Conservation (phyloP, 2,329 filamentous ascomycete species). For the Xylaria hypoxylon region DNA sequence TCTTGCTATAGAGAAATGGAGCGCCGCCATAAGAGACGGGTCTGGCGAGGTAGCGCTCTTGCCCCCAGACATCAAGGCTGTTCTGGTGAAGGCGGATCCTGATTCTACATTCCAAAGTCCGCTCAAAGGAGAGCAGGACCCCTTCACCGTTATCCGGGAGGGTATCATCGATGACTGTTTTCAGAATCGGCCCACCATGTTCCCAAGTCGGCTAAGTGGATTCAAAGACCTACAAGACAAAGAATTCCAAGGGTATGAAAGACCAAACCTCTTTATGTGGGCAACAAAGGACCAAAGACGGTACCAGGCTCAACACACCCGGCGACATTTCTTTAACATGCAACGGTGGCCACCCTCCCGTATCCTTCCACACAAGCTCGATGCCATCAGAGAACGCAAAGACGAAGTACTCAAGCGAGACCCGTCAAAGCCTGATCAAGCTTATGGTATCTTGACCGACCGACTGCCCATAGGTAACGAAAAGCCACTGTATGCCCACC, state of each 20-base stretch:
- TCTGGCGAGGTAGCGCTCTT: slow-evolving; percentile 42
- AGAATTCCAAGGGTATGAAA: slow-evolving; percentile 39
- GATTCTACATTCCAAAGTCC: slow-evolving; percentile 35
- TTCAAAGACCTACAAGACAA: slow-evolving; percentile 43
- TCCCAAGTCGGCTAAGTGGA: slow-evolving; percentile 51
- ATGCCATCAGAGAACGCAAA: slow-evolving; percentile 47
- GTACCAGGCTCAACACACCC: slow-evolving; percentile 48
- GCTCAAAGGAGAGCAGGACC: slow-evolving; percentile 31
- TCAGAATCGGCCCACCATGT: slow-evolving; percentile 57
- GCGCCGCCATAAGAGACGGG: slow-evolving; percentile 38
- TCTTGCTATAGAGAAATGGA: slow-evolving; percentile 40
- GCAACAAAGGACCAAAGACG: slow-evolving; percentile 48
- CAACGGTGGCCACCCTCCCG: slow-evolving; percentile 61
- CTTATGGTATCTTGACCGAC: slow-evolving; percentile 43
- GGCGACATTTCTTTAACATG: slow-evolving; percentile 57
- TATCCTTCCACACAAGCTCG: slow-evolving; percentile 51
- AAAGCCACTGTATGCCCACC: slow-evolving; percentile 29
- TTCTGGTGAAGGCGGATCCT: slow-evolving; percentile 52
- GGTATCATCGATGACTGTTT: slow-evolving; percentile 59
- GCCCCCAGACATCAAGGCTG: slow-evolving; percentile 44
- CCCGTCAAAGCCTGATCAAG: slow-evolving; percentile 46
- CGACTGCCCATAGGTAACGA: slow-evolving; percentile 37
- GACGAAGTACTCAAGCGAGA: slow-evolving; percentile 49
- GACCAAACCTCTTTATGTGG: slow-evolving; percentile 50
- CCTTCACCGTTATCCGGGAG: slow-evolving; percentile 51